These are phyloP conservation scores for Gardenia jasminoides DNA, from an alignment of 257 asterid species.

Conservation along the genomic window DNA sequence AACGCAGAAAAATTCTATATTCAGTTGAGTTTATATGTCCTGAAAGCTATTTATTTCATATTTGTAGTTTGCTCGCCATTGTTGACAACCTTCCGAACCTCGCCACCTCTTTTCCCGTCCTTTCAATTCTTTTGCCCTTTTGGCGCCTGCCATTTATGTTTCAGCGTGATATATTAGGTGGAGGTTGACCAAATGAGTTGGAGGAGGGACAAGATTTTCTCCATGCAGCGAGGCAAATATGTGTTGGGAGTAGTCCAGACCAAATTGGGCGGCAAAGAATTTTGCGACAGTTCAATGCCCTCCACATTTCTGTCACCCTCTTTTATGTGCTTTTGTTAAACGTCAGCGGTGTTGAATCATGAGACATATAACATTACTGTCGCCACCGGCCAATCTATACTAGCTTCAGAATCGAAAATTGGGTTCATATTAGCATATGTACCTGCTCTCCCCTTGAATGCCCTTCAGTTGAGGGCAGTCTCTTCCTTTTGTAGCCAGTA, in stretches of 20 bases:
- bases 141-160: neutral
- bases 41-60: too few relatives aligned
- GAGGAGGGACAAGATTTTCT: neutral
- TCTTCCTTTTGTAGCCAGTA: slow-evolving; percentile 24
- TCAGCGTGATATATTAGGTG: neutral
- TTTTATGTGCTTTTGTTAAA: neutral
- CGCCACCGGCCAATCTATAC: slow-evolving; percentile 29
- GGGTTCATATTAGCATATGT: slow-evolving; percentile 11
- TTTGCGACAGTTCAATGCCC: slow-evolving; percentile 1
- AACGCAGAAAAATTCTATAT: neutral
- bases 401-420: slow-evolving; percentile 23
- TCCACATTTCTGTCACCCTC: slow-evolving; percentile 10
- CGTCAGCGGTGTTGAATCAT: neutral
- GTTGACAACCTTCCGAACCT: neutral
- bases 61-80: neutral
- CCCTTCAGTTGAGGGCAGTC: slow-evolving; percentile 31
- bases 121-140: too few relatives aligned
- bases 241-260: slow-evolving; percentile 16
- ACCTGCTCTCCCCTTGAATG: slow-evolving; percentile 21
- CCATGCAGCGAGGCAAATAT: neutral
- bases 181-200: neutral
- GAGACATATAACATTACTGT: slow-evolving; percentile 6
- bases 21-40: too few relatives aligned
- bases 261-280: slow-evolving; percentile 1
- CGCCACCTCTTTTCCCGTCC: neutral